Base-by-base conservation (phyloP, 106 monocot species). In the Phalaenopsis equestris region DNA sequence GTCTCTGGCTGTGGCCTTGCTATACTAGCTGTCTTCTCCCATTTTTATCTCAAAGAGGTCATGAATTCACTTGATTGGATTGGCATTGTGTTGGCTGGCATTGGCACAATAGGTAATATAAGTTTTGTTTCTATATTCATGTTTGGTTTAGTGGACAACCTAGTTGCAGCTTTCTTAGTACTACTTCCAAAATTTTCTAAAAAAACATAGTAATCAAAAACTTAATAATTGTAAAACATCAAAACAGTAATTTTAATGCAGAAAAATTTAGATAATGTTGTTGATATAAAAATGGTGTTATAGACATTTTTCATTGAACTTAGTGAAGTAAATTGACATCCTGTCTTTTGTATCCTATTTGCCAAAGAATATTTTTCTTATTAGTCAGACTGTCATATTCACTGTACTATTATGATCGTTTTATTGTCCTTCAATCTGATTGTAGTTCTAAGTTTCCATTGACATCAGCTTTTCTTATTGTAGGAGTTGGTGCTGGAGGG, bases 1-100 rank as follows among this genome's bases (percentile, higher is more conserved):
- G 85, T 98, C 77, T 93, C 98, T 80, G 98, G 98, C 65, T 94
- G 92, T 87, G 98, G 98, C 56, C 92, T 98, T 81, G 94, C 98
- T 77, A 94, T 98, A 86, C 89, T 94, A 30, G 94, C 84, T 42
- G 82, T 98, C 36, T 98, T 98, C 87, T 98, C 98, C 5, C 94
- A 94, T 89, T 98, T 92, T 85, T 98, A 98, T 86, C 89, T 98
- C 15, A 91, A 93, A 79, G 98, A 98, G 83, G 81, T 89, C 24
- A 91, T 98, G 90, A 98, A 98, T 88, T 88, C 85, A 82, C 82
- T 94, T 58, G 98, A 98, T 52, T 98, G 98, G 98, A 56, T 94
- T 52, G 98, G 90, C 15, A 94, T 98, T 80, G 77, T 87, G 17
- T 87, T 94, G 56, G 98, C 98, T 85, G 92, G 94, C 84, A 24